A percentile compares a stretch with the other conserved stretches of the same genome.
These are phyloP conservation scores for Ceratobasidium sp. DNA, from an alignment of 1,284 basidiomycete species.

Conservation along the genomic window DNA sequence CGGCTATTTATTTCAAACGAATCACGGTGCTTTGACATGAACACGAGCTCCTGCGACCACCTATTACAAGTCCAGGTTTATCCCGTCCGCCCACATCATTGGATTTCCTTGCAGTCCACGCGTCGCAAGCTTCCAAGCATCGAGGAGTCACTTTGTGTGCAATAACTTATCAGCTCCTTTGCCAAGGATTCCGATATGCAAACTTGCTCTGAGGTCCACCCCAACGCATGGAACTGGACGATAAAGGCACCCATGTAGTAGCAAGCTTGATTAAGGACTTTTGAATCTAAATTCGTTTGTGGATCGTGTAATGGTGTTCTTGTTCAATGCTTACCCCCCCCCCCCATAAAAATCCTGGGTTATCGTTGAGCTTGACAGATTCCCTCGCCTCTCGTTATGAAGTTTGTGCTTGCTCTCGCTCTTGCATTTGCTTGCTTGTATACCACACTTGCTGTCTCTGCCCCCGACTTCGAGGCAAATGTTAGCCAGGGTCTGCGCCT, in stretches of 20 bases:
- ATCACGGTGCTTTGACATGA: background rate
- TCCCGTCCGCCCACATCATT: background rate
- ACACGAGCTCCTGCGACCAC: background rate
- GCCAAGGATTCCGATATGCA: slow-evolving; percentile 20
- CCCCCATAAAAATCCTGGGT: too few species aligned
- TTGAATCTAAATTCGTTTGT: slow-evolving; percentile 9
- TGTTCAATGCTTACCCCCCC: too few species aligned
- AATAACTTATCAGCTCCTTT: slow-evolving; percentile 1
- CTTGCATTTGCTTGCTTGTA: slow-evolving; percentile 38
- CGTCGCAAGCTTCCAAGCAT: background rate
- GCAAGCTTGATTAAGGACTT: background rate
- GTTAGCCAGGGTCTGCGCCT: slow-evolving; percentile 39
- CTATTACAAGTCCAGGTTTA: background rate
- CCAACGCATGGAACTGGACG: slow-evolving; percentile 2
- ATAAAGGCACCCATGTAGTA: slow-evolving; percentile 3
- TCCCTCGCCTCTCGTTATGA: slow-evolving; percentile 12
- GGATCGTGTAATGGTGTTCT: background rate
- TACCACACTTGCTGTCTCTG: slow-evolving; percentile 23
- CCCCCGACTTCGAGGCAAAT: slow-evolving; percentile 40
- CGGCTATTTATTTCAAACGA: background rate
- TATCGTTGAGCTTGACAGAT: background rate
- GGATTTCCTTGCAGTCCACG: background rate
- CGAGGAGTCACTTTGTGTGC: background rate
- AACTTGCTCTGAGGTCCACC: slow-evolving; percentile 18
- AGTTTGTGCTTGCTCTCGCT: slow-evolving; percentile 41